A percentile compares a stretch with the other conserved stretches of the same genome.
These are phyloP conservation scores for Sophora flavescens DNA, from an alignment of 306 rosid genomes.

Conservation along the genomic window DNA sequence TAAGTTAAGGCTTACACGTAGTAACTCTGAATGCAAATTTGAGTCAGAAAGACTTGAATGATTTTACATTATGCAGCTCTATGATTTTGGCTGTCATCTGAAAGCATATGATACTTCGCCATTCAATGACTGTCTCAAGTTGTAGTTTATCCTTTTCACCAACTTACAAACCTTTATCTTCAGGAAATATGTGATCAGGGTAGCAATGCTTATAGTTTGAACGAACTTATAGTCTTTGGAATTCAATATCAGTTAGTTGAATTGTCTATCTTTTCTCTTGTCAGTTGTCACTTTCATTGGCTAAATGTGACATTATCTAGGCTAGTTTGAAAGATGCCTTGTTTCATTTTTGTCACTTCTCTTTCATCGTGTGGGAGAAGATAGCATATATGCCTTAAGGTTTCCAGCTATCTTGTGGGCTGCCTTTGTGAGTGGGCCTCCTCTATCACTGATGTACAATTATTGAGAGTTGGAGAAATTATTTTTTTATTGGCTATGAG, in stretches of 20 bases:
- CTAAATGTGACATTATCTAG: slow-evolving; percentile 2
- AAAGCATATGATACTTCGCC: neutral
- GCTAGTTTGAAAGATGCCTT: neutral
- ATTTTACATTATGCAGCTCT: neutral
- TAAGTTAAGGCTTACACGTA: neutral
- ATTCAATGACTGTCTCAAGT: slow-evolving; percentile 13
- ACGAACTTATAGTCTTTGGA: neutral
- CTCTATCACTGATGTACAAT: neutral
- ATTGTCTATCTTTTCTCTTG: neutral
- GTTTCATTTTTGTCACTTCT: neutral
- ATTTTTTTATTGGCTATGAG: neutral
- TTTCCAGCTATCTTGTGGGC: neutral
- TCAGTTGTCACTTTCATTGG: neutral
- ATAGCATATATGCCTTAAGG: neutral
- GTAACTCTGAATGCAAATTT: neutral
- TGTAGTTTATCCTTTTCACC: neutral
- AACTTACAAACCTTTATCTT: neutral
- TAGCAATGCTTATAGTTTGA: slow-evolving; percentile 5
- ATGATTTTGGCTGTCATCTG: neutral
- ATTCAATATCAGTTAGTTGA: neutral
- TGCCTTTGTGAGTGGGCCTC: slow-evolving; percentile 3
- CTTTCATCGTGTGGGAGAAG: neutral
- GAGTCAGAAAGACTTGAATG: neutral
- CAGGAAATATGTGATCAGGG: neutral
- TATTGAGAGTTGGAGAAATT: neutral